These are phyloP conservation scores for Clavispora phyllophila DNA, from an alignment of 805 yeast species.

Conservation along the genomic window DNA sequence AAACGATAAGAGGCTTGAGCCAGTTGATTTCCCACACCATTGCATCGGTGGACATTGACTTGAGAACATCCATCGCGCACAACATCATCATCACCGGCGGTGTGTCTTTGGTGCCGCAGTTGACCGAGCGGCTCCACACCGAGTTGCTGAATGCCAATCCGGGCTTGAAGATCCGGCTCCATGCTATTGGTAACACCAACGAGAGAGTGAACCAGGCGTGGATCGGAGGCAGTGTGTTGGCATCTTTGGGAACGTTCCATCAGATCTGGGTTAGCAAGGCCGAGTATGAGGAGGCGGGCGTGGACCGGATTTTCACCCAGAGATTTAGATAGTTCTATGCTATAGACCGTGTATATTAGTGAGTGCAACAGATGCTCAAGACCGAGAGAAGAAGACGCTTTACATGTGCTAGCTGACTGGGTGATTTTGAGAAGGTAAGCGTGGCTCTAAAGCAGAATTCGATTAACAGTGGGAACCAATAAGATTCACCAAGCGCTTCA, in stretches of 20 bases:
- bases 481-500: no score
- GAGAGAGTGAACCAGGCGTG: constrained; percentile 82
- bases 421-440: no score
- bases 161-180: constrained; percentile 77
- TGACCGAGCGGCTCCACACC: constrained; percentile 67
- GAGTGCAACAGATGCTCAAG: background rate
- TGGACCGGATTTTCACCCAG: constrained; percentile 70
- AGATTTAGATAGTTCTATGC: constrained; percentile 57
- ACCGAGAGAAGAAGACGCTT: no score
- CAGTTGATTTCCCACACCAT: constrained; percentile 54
- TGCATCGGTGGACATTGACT: constrained; percentile 67
- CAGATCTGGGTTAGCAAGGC: constrained; percentile 88
- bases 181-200: constrained; percentile 70
- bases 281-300: constrained; percentile 86
- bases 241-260: constrained; percentile 89
- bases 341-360: background rate
- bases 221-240: constrained; percentile 88
- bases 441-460: no score
- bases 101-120: constrained; percentile 71
- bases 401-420: no score
- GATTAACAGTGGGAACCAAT: no score
- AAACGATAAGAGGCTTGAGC: constrained; percentile 45
- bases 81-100: constrained; percentile 87
- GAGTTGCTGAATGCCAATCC: constrained; percentile 72
- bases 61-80: constrained; percentile 81